A percentile compares a stretch with the other conserved stretches of the same genome.
phyloP scores from a whole-genome alignment of 106 monocot genomes.

The Triglochin maritima region DNA sequence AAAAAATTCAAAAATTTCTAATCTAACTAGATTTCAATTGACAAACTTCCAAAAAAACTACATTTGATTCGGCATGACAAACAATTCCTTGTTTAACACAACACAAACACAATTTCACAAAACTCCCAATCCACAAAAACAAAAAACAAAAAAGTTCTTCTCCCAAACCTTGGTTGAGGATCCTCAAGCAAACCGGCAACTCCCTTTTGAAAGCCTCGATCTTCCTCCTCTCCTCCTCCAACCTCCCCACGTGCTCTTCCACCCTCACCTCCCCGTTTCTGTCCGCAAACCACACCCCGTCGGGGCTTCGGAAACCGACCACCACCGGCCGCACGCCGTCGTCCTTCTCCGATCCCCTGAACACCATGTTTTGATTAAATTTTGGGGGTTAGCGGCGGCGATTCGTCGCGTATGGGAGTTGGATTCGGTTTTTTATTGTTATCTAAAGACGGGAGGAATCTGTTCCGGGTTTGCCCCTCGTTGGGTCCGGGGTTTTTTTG shows the following conservation, averaged over 20 bases:
- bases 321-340: not conserved
- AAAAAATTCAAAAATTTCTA: too few species aligned
- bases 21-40: too few species aligned
- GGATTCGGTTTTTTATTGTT: too few species aligned
- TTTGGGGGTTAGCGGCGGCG: not conserved
- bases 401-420: conserved; percentile 4
- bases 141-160: not conserved
- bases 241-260: not conserved
- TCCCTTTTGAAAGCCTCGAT: conserved; percentile 8
- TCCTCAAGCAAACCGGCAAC: not conserved
- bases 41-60: not conserved
- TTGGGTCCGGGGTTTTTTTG: not conserved
- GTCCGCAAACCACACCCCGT: not conserved
- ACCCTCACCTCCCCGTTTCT: not conserved
- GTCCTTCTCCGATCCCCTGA: not conserved
- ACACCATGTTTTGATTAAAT: not conserved
- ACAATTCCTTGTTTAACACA: not conserved
- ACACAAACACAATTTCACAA: not conserved
- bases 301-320: not conserved
- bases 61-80: not conserved
- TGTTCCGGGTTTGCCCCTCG: not conserved
- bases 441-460: too few species aligned
- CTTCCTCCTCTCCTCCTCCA: conserved; percentile 12
- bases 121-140: not conserved
- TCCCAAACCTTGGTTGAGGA: conserved; percentile 4